Evolutionary conservation across 306 rosid species (phyloP).

Genomic region (Herpetospermum pedunculosum): DNA sequence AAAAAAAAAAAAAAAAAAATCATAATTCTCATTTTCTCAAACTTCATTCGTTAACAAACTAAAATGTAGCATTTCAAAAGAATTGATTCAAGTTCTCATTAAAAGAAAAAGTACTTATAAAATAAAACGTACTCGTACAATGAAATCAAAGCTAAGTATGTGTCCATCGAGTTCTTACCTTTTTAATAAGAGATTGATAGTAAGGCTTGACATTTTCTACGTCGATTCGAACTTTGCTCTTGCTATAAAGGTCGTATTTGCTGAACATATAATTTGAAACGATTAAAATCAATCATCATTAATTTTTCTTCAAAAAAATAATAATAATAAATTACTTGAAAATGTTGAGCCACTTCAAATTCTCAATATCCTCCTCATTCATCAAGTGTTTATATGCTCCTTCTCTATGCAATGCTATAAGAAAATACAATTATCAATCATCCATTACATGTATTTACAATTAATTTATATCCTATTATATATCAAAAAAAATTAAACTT

Average conservation of each 20-base stretch:
- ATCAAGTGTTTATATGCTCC: constrained; percentile 48
- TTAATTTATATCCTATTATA: not conserved
- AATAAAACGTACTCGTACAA: too few species aligned
- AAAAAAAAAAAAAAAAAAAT: not conserved
- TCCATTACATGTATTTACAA: not conserved
- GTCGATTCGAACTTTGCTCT: not conserved
- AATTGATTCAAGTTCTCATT: too few species aligned
- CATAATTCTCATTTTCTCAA: too few species aligned
- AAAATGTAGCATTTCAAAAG: too few species aligned
- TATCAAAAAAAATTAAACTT: not conserved
- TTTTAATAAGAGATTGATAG: not conserved
- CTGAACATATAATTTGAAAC: not conserved
- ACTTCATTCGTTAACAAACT: too few species aligned
- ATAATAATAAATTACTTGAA: constrained; percentile 27
- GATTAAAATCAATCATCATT: not conserved
- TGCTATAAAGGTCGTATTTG: not conserved
- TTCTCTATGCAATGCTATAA: constrained; percentile 37
- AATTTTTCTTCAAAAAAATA: not conserved
- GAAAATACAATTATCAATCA: not conserved
- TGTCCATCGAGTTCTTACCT: not conserved
- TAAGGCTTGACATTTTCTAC: not conserved
- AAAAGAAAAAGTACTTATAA: too few species aligned
- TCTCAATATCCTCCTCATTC: constrained; percentile 42
- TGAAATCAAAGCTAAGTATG: too few species aligned
- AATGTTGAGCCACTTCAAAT: constrained; percentile 46